Evolutionary conservation across 768 basidiomycete species (phyloP), one percentile per base, ranked within the genome.

Genomic region (Mrakia blollopis): DNA sequence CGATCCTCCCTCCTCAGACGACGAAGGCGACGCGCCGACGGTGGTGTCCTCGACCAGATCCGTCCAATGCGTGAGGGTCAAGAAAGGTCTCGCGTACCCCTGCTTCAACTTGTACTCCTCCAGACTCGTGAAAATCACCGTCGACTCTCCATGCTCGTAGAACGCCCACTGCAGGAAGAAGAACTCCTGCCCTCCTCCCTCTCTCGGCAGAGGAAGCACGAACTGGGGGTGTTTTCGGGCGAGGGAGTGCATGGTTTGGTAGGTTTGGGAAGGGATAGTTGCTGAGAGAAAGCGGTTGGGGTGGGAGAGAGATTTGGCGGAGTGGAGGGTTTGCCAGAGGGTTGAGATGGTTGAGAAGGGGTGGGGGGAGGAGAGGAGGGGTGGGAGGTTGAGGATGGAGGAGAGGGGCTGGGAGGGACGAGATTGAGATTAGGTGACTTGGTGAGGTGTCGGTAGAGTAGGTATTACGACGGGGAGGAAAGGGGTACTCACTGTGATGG

Each of bases 261-360:
- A 97, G 21, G 88, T 87, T 10, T 87, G 86, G 72, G 91, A 79
- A 1, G 95, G 91, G 25, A 97, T 87, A 9, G 90, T 86, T 2
- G 96, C 96, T 77, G 91, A 95, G 39, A 98, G 87, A 82, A 88
- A 94, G 14, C 92, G 92, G 50, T 91, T 89, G 23, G 92, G 91
- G 0, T 92, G 92, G 0, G 92, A 89, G 14, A 88, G 87, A 0
- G 92, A 91, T 41, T 92, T 89, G 6, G 91, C 89, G 21, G 89
- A 87, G 82, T 98, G 95, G 81, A 95, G 98, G 0, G 91, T 87
- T 4, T 89, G 92, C 96, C 96, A 98, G 0, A 98, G 86, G 0
- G 90, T 87, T 5, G 90, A 87, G 80, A 99, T 87, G 81, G 92
- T 91, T 14, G 88, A 87, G 8, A 89, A 74, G 3, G 91, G 89